These are phyloP conservation scores for Solanum rostratum DNA, from an alignment of 257 asterid species.

Conservation along the genomic window DNA sequence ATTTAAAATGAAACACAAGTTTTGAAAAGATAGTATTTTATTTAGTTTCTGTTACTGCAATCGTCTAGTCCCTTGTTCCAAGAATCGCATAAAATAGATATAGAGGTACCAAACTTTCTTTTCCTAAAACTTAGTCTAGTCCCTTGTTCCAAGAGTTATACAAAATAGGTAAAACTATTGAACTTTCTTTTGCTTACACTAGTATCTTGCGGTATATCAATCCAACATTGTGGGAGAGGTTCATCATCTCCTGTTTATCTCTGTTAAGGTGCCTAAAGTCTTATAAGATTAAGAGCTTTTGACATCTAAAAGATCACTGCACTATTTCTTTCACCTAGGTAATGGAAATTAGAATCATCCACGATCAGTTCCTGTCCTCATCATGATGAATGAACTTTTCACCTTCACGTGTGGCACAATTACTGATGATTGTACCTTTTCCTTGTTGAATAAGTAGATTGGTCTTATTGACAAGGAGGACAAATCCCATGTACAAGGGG, in stretches of 20 bases:
- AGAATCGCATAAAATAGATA: background rate
- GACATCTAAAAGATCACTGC: background rate
- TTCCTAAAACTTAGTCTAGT: background rate
- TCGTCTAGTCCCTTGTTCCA: background rate
- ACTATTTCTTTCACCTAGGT: background rate
- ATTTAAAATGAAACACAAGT: background rate
- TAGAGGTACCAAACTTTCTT: background rate
- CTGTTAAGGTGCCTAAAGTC: background rate
- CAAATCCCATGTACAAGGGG: background rate
- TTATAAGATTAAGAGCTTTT: background rate
- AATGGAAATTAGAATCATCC: background rate
- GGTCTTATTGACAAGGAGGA: background rate
- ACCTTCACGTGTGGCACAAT: background rate
- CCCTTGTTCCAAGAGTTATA: background rate
- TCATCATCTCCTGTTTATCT: background rate
- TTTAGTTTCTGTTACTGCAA: background rate
- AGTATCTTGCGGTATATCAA: background rate
- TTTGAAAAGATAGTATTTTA: background rate
- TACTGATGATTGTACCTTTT: background rate
- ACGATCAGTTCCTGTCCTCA: background rate
- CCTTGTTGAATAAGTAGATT: background rate
- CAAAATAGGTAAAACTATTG: background rate
- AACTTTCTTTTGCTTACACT: background rate
- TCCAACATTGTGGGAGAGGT: background rate
- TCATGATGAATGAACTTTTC: background rate